phyloP scores from a whole-genome alignment of 2,329 filamentous ascomycete genomes.

The Myriosclerotinia duriaeana region DNA sequence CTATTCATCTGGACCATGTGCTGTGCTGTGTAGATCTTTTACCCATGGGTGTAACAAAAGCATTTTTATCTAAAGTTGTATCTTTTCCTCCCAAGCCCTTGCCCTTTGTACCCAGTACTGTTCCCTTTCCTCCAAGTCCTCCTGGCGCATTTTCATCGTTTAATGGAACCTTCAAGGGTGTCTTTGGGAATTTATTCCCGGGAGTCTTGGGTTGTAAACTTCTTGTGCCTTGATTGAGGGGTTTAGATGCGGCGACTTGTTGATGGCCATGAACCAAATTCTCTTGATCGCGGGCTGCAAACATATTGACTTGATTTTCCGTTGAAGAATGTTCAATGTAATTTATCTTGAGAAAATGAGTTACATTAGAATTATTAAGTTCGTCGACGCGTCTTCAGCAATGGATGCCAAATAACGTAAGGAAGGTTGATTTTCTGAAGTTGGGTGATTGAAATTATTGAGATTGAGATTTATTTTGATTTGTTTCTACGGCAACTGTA shows the following conservation, averaged over 20 bases:
- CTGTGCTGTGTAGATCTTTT: slow-evolving; percentile 44
- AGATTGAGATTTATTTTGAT: slow-evolving; percentile 20
- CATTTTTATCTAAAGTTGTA: slow-evolving; percentile 54
- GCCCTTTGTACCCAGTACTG: slow-evolving; percentile 45
- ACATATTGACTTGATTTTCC: slow-evolving; percentile 53
- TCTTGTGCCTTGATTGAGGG: slow-evolving; percentile 63
- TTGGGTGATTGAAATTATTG: neutral
- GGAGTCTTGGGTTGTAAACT: slow-evolving; percentile 74
- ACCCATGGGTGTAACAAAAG: slow-evolving; percentile 81
- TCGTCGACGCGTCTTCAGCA: neutral
- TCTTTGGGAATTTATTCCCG: slow-evolving; percentile 73
- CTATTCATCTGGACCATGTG: slow-evolving; percentile 33
- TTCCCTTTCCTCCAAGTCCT: slow-evolving; percentile 56
- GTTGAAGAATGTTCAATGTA: slow-evolving; percentile 19
- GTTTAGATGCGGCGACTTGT: slow-evolving; percentile 68
- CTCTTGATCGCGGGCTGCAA: slow-evolving; percentile 81
- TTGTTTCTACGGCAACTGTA: slow-evolving; percentile 27
- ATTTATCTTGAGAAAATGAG: neutral
- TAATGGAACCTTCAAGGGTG: slow-evolving; percentile 72
- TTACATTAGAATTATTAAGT: slow-evolving; percentile 18
- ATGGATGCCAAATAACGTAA: neutral
- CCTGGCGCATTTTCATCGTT: slow-evolving; percentile 82
- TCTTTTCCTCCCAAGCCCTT: slow-evolving; percentile 56
- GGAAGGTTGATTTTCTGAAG: neutral
- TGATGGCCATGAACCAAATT: slow-evolving; percentile 79